Evolutionary conservation across 2,329 filamentous ascomycete genomes (phyloP).

Genomic region (Thermothelomyces thermophilus): DNA sequence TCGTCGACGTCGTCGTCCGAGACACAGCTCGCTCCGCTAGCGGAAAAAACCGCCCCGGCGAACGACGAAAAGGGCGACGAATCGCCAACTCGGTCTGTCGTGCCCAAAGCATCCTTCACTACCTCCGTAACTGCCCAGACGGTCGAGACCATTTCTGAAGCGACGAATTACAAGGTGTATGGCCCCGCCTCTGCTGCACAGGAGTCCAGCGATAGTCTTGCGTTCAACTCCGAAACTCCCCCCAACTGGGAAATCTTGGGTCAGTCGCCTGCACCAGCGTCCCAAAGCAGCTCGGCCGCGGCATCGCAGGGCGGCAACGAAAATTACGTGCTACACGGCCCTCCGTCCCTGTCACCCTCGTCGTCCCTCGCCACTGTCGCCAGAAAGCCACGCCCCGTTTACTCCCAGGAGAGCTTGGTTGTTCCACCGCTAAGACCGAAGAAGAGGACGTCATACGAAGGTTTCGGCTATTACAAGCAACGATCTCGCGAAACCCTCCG

Average conservation of each 20-base stretch:
- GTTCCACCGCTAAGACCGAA: conserved; percentile 49
- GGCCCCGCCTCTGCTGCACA: conserved; percentile 34
- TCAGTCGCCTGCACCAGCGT: conserved; percentile 42
- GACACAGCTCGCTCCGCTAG: conserved; percentile 29
- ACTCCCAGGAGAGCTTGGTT: conserved; percentile 55
- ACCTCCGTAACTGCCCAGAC: conserved; percentile 31
- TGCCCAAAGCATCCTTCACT: conserved; percentile 35
- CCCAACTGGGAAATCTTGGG: conserved; percentile 48
- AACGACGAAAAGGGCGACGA: conserved; percentile 18
- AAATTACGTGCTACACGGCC: conserved; percentile 50
- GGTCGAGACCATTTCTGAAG: conserved; percentile 43
- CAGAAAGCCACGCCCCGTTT: conserved; percentile 36
- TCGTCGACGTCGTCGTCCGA: conserved; percentile 25
- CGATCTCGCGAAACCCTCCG: conserved; percentile 49
- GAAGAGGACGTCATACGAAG: conserved; percentile 43
- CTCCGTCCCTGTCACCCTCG: conserved; percentile 36
- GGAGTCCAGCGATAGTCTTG: conserved; percentile 37
- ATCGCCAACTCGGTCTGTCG: conserved; percentile 22
- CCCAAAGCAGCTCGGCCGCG: conserved; percentile 33
- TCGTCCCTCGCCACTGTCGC: conserved; percentile 31
- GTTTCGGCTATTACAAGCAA: conserved; percentile 42
- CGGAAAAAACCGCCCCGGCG: conserved; percentile 26
- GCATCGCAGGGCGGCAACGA: conserved; percentile 33
- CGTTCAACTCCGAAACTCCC: conserved; percentile 36
- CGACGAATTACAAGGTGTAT: conserved; percentile 50